Percentiles rank a stretch among this genome's conserved stretches.
Conservation (phyloP, 2,329 filamentous ascomycete species). For the Falciphora oryzae region DNA sequence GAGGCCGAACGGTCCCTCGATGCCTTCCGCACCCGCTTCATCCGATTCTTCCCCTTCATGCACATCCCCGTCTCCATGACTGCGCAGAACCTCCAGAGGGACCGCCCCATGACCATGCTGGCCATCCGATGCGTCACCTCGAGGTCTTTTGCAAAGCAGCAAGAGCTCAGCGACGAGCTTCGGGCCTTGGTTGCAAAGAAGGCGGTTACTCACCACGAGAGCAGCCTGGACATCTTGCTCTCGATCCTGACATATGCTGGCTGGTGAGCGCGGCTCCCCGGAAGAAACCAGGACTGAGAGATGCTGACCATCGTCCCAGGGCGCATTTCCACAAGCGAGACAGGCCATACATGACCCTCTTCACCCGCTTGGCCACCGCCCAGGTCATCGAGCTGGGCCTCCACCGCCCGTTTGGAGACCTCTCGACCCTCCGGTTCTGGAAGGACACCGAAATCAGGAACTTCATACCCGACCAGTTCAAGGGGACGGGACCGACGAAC, state of each 20-base stretch:
- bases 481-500: conserved; percentile 28
- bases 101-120: conserved; percentile 43
- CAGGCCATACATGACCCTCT: conserved; percentile 37
- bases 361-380: conserved; percentile 34
- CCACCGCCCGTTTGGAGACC: conserved; percentile 31
- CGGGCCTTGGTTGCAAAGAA: conserved; percentile 37
- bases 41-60: conserved; percentile 39
- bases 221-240: conserved; percentile 44
- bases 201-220: conserved; percentile 41
- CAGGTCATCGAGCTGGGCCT: conserved; percentile 41
- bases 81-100: conserved; percentile 30
- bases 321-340: conserved; percentile 23
- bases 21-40: conserved; percentile 33
- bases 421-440: conserved; percentile 26
- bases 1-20: conserved; percentile 34
- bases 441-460: conserved; percentile 4
- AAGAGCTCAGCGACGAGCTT: conserved; percentile 32
- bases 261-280: conserved; percentile 29
- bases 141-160: conserved; percentile 34
- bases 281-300: conserved; percentile 18
- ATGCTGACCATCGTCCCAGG: conserved; percentile 21
- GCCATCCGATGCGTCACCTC: conserved; percentile 41
- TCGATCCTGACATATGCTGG: conserved; percentile 26
- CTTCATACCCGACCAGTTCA: conserved; percentile 16
- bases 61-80: conserved; percentile 30